A percentile compares a stretch with the other conserved stretches of the same genome.
Conservation (phyloP, 257 asterid species). For the Nicotiana knightiana region DNA sequence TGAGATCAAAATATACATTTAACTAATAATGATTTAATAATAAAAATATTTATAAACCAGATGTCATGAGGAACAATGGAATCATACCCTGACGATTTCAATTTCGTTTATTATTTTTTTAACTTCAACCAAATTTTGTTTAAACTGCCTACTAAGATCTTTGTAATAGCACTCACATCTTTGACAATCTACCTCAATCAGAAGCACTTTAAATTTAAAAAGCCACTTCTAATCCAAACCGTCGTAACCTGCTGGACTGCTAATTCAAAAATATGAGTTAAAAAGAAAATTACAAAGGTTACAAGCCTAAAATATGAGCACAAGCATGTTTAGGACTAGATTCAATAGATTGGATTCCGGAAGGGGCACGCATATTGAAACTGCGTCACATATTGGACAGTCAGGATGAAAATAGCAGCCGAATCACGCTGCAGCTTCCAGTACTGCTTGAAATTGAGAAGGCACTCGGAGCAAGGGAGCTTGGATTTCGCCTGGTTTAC, state of each 20-base stretch:
- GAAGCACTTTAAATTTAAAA: not conserved
- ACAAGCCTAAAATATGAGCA: not conserved
- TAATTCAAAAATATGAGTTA: not conserved
- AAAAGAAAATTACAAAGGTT: not conserved
- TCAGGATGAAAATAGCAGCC: not conserved
- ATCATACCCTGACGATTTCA: too few species aligned
- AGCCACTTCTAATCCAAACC: not conserved
- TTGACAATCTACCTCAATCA: not conserved
- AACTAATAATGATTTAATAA: too few species aligned
- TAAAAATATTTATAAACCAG: too few species aligned
- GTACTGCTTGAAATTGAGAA: constrained; percentile 49
- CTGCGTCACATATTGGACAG: not conserved
- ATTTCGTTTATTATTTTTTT: too few species aligned
- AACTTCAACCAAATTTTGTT: too few species aligned
- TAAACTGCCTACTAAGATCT: not conserved
- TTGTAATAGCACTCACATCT: not conserved
- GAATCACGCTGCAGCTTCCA: constrained; percentile 19
- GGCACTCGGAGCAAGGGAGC: constrained; percentile 87
- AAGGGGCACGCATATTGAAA: not conserved
- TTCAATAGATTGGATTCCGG: not conserved
- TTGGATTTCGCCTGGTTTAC: constrained; percentile 77
- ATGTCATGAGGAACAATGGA: too few species aligned
- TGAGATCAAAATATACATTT: too few species aligned
- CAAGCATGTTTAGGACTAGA: not conserved
- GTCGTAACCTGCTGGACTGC: not conserved